Evolutionary conservation across 1,139 yeast species (phyloP), one percentile per base, ranked within the genome.

Genomic region (Kodamaea sp.): DNA sequence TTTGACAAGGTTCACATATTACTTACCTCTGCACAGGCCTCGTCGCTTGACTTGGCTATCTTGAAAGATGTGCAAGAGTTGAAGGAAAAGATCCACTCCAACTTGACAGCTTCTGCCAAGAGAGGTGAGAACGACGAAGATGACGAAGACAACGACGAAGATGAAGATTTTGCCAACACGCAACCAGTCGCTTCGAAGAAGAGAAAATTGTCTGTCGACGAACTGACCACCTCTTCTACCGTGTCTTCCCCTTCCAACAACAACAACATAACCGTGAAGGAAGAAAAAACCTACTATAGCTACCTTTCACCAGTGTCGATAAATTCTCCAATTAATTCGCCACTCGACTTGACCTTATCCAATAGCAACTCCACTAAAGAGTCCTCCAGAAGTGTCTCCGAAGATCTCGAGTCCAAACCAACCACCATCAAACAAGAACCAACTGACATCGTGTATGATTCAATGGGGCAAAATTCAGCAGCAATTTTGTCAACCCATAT

Each of bases 391-490:
- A n/a, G n/a, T 14, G 39, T 9, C 9, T 26, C 22, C 18, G 28
- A 36, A 26, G 36, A 29, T 20, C 36, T 16, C 18, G 9, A 34
- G 26, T 22, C 42, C 24, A 26, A 18, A 26, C 42, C 44, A 13
- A 36, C 38, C n/a, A 25, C 37, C 44, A 40, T 29, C 23, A 36
- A 32, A 32, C 30, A 20, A 14, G 42, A 39, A 24, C 39, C 39
- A 26, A 18, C 26, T 14, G 15, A 26, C 19, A 34, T 21, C 37
- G 31, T 26, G 46, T 59, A 60, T 58, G 73, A 65, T 59, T 48
- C 47, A 35, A 55, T 66, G 71, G 74, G 65, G 74, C 74, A 69
- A 68, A 68, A 66, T 70, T 67, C 75, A 61, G 76, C 66, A 69
- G 75, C 57, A 60, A 67, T 68, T 70, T 70, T 69, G 70, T 41